Evolutionary conservation across 2,329 filamentous ascomycete genomes (phyloP).

Genomic region (Penicillium palitans): DNA sequence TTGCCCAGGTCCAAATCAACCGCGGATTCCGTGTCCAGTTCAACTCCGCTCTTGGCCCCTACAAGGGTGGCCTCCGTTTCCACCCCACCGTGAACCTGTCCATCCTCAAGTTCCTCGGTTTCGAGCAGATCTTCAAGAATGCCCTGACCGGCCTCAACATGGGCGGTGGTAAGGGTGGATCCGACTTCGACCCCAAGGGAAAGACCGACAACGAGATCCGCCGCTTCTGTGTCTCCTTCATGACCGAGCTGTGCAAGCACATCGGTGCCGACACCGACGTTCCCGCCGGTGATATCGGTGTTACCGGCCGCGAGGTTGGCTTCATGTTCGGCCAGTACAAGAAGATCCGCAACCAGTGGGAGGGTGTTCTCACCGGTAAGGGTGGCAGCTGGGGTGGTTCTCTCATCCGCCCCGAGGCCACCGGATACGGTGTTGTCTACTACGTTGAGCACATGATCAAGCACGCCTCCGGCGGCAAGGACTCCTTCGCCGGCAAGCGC

Average conservation of each 20-base stretch:
- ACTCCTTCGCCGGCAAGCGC: conserved; percentile 84
- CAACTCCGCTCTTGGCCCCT: conserved; percentile 95
- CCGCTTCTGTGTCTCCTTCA: conserved; percentile 94
- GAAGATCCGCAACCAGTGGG: conserved; percentile 83
- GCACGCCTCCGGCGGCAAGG: conserved; percentile 74
- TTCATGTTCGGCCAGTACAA: conserved; percentile 95
- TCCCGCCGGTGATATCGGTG: conserved; percentile 95
- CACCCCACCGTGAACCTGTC: conserved; percentile 70
- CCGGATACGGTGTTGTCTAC: conserved; percentile 94
- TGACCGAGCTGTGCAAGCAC: conserved; percentile 92
- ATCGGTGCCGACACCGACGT: conserved; percentile 96
- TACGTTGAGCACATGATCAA: conserved; percentile 95
- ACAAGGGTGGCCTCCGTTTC: conserved; percentile 96
- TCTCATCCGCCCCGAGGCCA: conserved; percentile 94
- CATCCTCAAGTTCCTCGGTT: conserved; percentile 92
- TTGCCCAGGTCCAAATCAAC: conserved; percentile 77
- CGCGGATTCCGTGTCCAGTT: conserved; percentile 95
- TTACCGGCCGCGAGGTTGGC: conserved; percentile 86
- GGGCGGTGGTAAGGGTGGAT: conserved; percentile 95
- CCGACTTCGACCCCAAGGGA: conserved; percentile 98
- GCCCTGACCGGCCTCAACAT: conserved; percentile 92
- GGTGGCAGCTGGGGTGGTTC: conserved; percentile 88
- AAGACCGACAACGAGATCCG: conserved; percentile 97
- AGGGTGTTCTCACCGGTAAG: conserved; percentile 96
- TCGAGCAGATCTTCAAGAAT: conserved; percentile 99